Percentiles rank a stretch among this genome's conserved stretches.
Conservation (phyloP, 495 filamentous ascomycete species). For the Penicillium psychrofluorescens region DNA sequence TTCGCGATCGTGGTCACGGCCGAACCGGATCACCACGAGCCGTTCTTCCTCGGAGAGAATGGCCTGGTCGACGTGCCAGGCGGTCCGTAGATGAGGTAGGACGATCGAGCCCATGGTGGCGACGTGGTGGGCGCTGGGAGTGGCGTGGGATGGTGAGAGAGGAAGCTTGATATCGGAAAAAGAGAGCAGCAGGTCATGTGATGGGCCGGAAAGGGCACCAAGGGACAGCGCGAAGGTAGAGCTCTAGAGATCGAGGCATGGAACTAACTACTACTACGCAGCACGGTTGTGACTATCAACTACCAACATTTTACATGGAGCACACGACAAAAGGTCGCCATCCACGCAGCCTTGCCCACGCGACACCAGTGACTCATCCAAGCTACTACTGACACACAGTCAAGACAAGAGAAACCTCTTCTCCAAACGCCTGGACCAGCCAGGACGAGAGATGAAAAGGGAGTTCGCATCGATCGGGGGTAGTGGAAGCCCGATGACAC, state of each 20-base stretch:
- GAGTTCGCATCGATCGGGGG: slow-evolving; percentile 72
- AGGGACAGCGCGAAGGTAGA: too few relatives aligned
- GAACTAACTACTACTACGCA: too few relatives aligned
- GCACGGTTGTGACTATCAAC: too few relatives aligned
- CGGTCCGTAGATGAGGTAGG: slow-evolving; percentile 83
- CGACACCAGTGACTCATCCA: too few relatives aligned
- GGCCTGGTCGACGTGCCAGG: slow-evolving; percentile 95
- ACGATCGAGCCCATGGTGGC: slow-evolving; percentile 79
- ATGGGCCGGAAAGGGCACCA: too few relatives aligned
- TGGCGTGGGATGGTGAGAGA: slow-evolving; percentile 2
- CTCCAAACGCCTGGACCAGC: slow-evolving; percentile 54
- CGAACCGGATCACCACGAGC: slow-evolving; percentile 92
- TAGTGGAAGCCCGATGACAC: slow-evolving; percentile 90
- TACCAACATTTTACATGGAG: too few relatives aligned
- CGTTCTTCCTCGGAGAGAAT: slow-evolving; percentile 91
- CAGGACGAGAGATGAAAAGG: slow-evolving; percentile 55
- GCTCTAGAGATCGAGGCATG: too few relatives aligned
- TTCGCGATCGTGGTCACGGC: slow-evolving; percentile 68
- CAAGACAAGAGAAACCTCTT: slow-evolving; percentile 41
- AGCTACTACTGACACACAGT: too few relatives aligned
- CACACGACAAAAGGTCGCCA: too few relatives aligned
- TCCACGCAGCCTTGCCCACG: too few relatives aligned
- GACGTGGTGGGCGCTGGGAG: neutral
- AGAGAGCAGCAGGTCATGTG: slow-evolving; percentile 7
- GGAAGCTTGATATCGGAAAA: slow-evolving; percentile 8